phyloP scores from a whole-genome alignment of 345 rosid genomes.

The Cochlearia excelsa region DNA sequence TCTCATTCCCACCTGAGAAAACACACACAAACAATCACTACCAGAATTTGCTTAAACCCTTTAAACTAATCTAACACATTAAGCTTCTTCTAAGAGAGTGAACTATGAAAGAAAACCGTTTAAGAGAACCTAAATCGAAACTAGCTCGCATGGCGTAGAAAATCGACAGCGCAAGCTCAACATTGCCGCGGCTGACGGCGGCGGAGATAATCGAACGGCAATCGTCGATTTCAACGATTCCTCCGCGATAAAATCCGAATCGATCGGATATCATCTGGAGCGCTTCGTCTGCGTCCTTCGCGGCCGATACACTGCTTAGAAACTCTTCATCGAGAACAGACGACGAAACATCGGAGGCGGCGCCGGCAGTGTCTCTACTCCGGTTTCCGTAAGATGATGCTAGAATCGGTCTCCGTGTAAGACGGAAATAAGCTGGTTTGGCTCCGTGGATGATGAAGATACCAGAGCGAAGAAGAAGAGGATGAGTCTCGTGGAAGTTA shows the following conservation, averaged over 20 bases:
- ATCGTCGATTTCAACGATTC: conserved; percentile 48
- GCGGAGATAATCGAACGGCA: conserved; percentile 58
- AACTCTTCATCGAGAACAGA: conserved; percentile 43
- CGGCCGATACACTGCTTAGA: conserved; percentile 46
- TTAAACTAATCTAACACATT: not conserved
- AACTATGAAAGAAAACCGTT: not conserved
- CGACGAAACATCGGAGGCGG: conserved; percentile 32
- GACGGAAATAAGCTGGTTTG: conserved; percentile 20
- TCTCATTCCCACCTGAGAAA: conserved; percentile 52
- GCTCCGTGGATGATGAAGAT: conserved; percentile 23
- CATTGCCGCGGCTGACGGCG: conserved; percentile 66
- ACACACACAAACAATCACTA: conserved; percentile 3
- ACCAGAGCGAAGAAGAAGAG: conserved; percentile 30
- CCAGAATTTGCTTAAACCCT: not conserved
- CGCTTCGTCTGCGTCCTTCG: conserved; percentile 66
- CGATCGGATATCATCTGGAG: conserved; percentile 43
- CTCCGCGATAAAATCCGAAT: conserved; percentile 31
- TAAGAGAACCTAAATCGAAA: conserved; percentile 62
- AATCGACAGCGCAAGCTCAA: conserved; percentile 72
- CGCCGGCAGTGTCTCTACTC: conserved; percentile 2
- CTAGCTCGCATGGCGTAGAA: conserved; percentile 88
- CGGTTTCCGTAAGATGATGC: conserved; percentile 12
- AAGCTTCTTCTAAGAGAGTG: not conserved
- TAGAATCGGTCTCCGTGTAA: conserved; percentile 3
- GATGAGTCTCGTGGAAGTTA: conserved; percentile 35